Base-by-base conservation (phyloP, 306 rosid genomes). In the Begonia peltatifolia region DNA sequence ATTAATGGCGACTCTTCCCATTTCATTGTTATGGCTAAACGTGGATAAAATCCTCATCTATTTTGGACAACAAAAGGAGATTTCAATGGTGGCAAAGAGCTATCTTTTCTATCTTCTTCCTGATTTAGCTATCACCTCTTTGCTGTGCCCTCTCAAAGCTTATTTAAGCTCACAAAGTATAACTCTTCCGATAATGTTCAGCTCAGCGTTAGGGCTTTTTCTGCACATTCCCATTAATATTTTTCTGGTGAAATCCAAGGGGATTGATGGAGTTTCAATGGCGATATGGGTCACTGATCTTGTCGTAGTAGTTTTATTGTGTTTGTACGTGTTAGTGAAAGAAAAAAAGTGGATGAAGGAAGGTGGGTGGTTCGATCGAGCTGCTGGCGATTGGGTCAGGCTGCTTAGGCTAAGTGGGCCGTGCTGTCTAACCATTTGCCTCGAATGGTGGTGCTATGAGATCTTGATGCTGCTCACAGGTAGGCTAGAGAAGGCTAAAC, bases 381-480 rank as follows among this genome's bases (percentile, higher is more conserved):
- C 69, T 46, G 49, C 68, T 17, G 22, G 50, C 6, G 90, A 83
- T 62, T 90, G 95, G 95, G 59, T 66, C 11, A 77, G 70, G 47
- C 43, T 85, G 57, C 54, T 79, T 58, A 90, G 80, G 74, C 87
- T 90, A 11, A 54, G 77, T 35, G 95, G 94, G 25, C 71, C 95
- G 35, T 85, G 94, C 53, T 90, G 95, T 70, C 84, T 90, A 61
- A 80, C 75, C 23, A 76, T 83, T 41, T 90, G 97, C 72, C 75
- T 90, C 9, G 97, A 90, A 58, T 90, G 97, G 94, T 90, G 97
- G 95, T 85, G 97, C 53, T 85, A 76, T 60, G 97, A 90, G 82
- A 80, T 85, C 55, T 57, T 90, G 11, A 76, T 90, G 41, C 54
- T 90, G 58, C 87, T 90, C 13, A 72, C 97, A 0, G 97, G 97